Percentiles rank a stretch among this genome's conserved stretches.
Conservation (phyloP, 805 yeast species). For the Barnettozyma salicaria region DNA sequence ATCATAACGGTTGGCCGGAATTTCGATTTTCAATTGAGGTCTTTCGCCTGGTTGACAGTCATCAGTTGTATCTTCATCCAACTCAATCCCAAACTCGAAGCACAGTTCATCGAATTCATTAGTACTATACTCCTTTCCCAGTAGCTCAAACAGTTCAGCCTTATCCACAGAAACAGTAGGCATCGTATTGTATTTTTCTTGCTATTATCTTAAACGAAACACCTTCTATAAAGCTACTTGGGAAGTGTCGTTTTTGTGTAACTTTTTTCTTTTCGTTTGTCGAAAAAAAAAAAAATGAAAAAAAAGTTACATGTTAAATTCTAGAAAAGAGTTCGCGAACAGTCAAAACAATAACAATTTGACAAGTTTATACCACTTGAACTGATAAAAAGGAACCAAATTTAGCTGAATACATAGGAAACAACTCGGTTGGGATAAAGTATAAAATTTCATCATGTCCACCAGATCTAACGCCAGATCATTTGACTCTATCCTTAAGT, state of each 20-base stretch:
- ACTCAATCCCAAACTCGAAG: constrained; percentile 95
- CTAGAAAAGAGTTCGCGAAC: not conserved
- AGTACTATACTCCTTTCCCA: constrained; percentile 68
- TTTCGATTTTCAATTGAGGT: constrained; percentile 95
- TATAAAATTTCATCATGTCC: too few relatives aligned
- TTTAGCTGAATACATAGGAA: too few relatives aligned
- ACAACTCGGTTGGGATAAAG: too few relatives aligned
- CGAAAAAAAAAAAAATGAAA: not conserved
- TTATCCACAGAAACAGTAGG: constrained; percentile 97
- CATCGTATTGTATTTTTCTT: constrained; percentile 49
- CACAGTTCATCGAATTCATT: constrained; percentile 95
- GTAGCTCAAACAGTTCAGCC: constrained; percentile 77
- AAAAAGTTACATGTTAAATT: not conserved
- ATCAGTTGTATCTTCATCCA: constrained; percentile 94
- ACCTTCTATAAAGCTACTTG: not conserved
- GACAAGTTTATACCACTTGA: not conserved
- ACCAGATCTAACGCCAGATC: constrained; percentile 63
- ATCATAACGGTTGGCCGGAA: constrained; percentile 98
- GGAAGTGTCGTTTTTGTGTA: constrained; percentile 1
- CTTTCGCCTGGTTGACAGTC: constrained; percentile 71
- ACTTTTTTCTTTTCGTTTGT: constrained; percentile 1
- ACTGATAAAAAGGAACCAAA: not conserved
- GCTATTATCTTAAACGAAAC: not conserved
- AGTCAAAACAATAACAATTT: not conserved
- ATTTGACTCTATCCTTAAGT: constrained; percentile 87